Percentiles rank a stretch among this genome's conserved stretches.
Evolutionary conservation across 345 rosid species (phyloP).

Genomic region (Garcia nutans): DNA sequence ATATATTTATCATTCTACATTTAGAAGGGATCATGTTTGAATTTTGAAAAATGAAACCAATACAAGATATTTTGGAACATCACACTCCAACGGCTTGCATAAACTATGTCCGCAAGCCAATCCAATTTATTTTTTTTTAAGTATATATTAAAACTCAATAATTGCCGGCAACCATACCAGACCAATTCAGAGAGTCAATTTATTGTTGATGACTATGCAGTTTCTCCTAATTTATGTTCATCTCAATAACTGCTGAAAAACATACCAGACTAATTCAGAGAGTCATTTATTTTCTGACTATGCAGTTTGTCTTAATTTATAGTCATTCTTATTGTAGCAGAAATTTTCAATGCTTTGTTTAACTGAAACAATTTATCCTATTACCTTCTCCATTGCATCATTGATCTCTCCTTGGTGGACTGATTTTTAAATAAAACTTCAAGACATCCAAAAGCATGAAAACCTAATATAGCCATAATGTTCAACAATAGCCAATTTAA

Average conservation of each 20-base stretch:
- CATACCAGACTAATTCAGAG: not conserved
- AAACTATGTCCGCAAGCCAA: not conserved
- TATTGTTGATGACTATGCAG: not conserved
- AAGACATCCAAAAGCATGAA: not conserved
- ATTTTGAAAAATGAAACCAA: not conserved
- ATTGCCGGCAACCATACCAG: not conserved
- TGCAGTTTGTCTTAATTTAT: not conserved
- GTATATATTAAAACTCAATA: not conserved
- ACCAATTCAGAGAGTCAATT: not conserved
- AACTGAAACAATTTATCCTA: too few species aligned
- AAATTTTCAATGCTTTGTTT: not conserved
- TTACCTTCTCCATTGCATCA: not conserved
- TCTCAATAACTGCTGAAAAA: not conserved
- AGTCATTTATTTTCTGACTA: not conserved
- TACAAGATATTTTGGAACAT: not conserved
- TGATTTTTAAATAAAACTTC: not conserved
- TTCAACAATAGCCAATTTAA: too few species aligned
- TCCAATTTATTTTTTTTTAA: too few species aligned
- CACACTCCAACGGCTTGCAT: not conserved
- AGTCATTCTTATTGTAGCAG: not conserved
- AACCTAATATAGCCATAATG: too few species aligned
- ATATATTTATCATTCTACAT: not conserved
- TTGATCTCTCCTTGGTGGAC: not conserved
- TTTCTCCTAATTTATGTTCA: not conserved
- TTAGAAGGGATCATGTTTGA: not conserved